phyloP scores from a whole-genome alignment of 345 rosid species.

The Hibiscus mutabilis region DNA sequence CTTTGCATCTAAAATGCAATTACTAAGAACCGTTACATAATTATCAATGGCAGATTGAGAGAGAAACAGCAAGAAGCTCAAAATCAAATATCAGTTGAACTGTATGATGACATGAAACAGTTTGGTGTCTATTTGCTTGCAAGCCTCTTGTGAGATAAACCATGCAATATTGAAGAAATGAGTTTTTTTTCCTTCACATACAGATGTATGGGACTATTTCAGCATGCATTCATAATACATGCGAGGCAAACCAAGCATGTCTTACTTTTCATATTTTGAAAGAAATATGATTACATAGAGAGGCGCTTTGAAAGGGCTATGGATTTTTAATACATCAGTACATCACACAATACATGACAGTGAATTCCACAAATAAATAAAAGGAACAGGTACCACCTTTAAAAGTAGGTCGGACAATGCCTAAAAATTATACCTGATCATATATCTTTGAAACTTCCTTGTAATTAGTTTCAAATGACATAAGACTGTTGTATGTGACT shows the following conservation, averaged over 20 bases:
- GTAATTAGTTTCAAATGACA: slow-evolving; percentile 83
- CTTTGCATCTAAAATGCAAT: slow-evolving; percentile 75
- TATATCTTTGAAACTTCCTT: slow-evolving; percentile 96
- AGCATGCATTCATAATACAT: not conserved
- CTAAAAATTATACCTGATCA: slow-evolving; percentile 60
- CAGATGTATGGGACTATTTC: not conserved
- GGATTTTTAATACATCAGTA: not conserved
- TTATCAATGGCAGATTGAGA: not conserved
- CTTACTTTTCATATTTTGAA: not conserved
- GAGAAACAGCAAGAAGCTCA: not conserved
- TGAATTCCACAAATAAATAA: not conserved
- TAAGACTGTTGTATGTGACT: slow-evolving; percentile 80
- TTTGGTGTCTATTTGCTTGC: not conserved
- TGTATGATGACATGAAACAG: not conserved
- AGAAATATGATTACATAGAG: not conserved
- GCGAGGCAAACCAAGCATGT: not conserved
- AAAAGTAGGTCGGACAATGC: not conserved
- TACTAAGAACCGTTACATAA: not conserved
- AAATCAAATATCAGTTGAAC: not conserved
- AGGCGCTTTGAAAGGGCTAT: not conserved
- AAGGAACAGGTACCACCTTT: not conserved
- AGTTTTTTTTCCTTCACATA: not conserved
- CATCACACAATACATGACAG: not conserved
- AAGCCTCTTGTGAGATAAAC: not conserved
- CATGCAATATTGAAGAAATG: not conserved